Percentiles rank a stretch among this genome's conserved stretches.
phyloP scores from a whole-genome alignment of 805 yeast species.

The Ogataea paradorogensis region DNA sequence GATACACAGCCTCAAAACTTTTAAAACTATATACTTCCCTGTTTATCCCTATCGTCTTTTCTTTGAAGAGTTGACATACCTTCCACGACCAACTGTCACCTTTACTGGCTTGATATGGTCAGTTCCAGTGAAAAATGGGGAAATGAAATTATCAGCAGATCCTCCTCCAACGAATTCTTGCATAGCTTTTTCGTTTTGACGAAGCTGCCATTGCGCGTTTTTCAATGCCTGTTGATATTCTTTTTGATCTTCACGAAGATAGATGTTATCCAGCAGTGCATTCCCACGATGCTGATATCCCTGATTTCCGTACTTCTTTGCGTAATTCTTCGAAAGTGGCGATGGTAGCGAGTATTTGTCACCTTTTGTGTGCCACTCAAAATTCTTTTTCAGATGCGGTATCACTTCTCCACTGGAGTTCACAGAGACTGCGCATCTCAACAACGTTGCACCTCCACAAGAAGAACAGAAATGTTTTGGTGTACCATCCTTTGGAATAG shows the following conservation, averaged over 20 bases:
- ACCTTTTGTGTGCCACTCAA: conserved; percentile 93
- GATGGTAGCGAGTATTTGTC: conserved; percentile 76
- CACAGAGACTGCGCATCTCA: conserved; percentile 88
- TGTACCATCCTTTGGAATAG: conserved; percentile 71
- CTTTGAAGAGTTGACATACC: conserved; percentile 56
- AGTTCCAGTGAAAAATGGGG: conserved; percentile 78
- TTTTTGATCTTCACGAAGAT: conserved; percentile 88
- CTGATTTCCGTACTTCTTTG: conserved; percentile 70
- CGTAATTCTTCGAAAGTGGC: conserved; percentile 80
- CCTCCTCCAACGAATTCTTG: conserved; percentile 96
- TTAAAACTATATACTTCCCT: too few species aligned
- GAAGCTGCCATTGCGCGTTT: conserved; percentile 81
- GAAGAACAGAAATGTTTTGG: conserved; percentile 88
- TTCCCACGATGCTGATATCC: conserved; percentile 71
- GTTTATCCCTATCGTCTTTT: too few species aligned
- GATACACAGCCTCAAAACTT: conserved; percentile 1
- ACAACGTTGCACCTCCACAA: conserved; percentile 90
- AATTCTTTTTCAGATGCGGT: conserved; percentile 86
- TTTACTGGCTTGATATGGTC: conserved; percentile 51
- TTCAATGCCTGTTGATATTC: conserved; percentile 88
- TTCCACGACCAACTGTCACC: conserved; percentile 81
- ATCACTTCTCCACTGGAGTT: conserved; percentile 74
- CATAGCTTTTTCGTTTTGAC: conserved; percentile 80
- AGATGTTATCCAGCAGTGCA: conserved; percentile 49
- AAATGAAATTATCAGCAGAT: conserved; percentile 77